Conservation (phyloP, 2,329 filamentous ascomycete genomes). For the Xylogone sp. region DNA sequence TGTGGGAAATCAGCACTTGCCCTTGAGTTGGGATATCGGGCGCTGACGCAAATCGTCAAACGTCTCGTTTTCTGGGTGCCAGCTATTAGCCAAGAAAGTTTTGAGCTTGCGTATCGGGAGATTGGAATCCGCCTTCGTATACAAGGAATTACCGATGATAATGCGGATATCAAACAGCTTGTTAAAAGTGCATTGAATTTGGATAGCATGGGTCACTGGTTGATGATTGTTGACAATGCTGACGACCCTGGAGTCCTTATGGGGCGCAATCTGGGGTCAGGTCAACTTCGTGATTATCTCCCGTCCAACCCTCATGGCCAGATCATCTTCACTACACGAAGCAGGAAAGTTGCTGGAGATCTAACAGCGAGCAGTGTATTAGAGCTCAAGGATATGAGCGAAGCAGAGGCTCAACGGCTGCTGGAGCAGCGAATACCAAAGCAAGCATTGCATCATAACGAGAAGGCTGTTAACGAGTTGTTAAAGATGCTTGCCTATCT, state of each 20-base stretch:
- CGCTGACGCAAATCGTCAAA: conserved; percentile 27
- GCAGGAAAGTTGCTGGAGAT: conserved; percentile 4
- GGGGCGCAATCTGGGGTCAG: conserved; percentile 1
- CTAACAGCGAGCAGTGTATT: conserved; percentile 22
- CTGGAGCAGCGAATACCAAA: conserved; percentile 20
- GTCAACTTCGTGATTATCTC: conserved; percentile 4
- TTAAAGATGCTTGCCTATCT: conserved; percentile 27
- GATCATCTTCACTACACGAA: conserved; percentile 4
- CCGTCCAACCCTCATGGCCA: conserved; percentile 1
- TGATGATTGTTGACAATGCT: conserved; percentile 40
- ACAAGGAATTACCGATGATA: conserved; percentile 4
- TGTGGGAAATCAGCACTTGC: conserved; percentile 37
- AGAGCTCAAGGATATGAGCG: conserved; percentile 25
- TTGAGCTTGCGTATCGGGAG: conserved; percentile 34
- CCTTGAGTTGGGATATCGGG: conserved; percentile 36
- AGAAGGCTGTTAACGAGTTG: conserved; percentile 10
- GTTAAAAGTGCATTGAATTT: conserved; percentile 4
- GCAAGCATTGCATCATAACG: conserved; percentile 7
- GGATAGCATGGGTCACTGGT: conserved; percentile 27
- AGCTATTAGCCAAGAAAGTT: conserved; percentile 31
- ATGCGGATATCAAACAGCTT: conserved; percentile 3
- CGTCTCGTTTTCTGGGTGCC: conserved; percentile 42
- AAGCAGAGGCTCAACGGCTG: conserved; percentile 21
- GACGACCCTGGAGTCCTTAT: conserved; percentile 27
- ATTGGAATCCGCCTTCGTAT: conserved; percentile 28